Conservation (phyloP, 495 filamentous ascomycete species). For the Durotheca rogersii region DNA sequence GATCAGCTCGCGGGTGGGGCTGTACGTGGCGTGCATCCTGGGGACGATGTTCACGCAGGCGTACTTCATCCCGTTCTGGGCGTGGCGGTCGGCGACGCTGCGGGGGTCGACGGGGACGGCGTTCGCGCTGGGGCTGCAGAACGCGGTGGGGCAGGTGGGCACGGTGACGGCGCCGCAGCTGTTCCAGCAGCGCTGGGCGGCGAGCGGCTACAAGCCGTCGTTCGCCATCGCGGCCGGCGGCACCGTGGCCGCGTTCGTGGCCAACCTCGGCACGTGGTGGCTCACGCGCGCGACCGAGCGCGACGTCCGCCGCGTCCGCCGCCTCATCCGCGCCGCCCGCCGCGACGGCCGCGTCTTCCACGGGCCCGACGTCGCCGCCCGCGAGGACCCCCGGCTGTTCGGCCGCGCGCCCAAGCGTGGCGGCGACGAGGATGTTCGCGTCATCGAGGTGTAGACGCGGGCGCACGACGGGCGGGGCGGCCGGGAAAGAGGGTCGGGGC, state of each 20-base stretch:
- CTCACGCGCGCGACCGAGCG: slow-evolving; percentile 37
- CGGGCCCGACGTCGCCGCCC: slow-evolving; percentile 28
- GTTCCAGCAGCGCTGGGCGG: slow-evolving; percentile 34
- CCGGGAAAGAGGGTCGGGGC: no score
- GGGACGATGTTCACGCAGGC: slow-evolving; percentile 28
- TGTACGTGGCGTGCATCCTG: slow-evolving; percentile 35
- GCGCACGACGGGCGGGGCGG: no score
- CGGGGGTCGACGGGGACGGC: slow-evolving; percentile 38
- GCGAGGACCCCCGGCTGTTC: slow-evolving; percentile 17
- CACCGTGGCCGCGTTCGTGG: slow-evolving; percentile 24
- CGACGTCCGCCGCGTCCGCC: slow-evolving; percentile 33
- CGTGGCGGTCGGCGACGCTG: slow-evolving; percentile 37
- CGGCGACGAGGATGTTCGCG: not conserved
- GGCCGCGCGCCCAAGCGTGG: not conserved
- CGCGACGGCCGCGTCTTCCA: slow-evolving; percentile 27
- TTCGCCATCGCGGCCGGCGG: slow-evolving; percentile 35
- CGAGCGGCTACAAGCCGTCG: slow-evolving; percentile 35
- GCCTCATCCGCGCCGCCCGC: slow-evolving; percentile 26
- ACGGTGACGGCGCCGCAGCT: slow-evolving; percentile 39
- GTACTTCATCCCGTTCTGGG: slow-evolving; percentile 40
- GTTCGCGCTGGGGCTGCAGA: slow-evolving; percentile 38
- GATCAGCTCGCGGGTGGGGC: slow-evolving; percentile 18
- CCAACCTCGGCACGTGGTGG: slow-evolving; percentile 38
- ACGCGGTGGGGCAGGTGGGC: slow-evolving; percentile 38
- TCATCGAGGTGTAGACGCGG: no score